Evolutionary conservation across 805 yeast species (phyloP).

Genomic region (Priceomyces medius): DNA sequence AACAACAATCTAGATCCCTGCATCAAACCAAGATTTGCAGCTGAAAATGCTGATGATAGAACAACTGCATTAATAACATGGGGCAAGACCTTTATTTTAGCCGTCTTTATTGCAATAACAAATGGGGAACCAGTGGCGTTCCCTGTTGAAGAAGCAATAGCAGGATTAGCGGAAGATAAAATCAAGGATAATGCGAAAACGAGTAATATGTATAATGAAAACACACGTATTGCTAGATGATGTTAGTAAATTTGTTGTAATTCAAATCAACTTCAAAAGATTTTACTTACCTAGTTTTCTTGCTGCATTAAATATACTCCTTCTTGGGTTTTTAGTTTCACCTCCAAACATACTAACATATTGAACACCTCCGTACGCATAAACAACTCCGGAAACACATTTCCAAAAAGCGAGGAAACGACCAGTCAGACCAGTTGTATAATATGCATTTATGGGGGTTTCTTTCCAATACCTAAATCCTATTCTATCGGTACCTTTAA

Average conservation of each 20-base stretch:
- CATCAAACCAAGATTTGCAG: constrained; percentile 29
- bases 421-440: constrained; percentile 19
- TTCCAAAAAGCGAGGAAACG: constrained; percentile 29
- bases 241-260: background rate
- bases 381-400: constrained; percentile 39
- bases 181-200: constrained; percentile 33
- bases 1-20: constrained; percentile 31
- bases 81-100: constrained; percentile 33
- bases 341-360: constrained; percentile 25
- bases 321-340: constrained; percentile 34
- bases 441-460: constrained; percentile 34
- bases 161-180: constrained; percentile 27
- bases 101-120: constrained; percentile 37
- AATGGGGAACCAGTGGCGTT: constrained; percentile 37
- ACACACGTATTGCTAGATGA: constrained; percentile 19
- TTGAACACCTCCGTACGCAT: constrained; percentile 34
- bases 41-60: constrained; percentile 39
- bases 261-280: background rate
- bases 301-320: constrained; percentile 27
- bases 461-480: constrained; percentile 43
- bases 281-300: constrained; percentile 18
- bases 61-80: constrained; percentile 38
- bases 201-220: constrained; percentile 26
- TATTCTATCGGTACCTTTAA: constrained; percentile 18
- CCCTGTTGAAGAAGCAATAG: constrained; percentile 25